Evolutionary conservation across 2,329 filamentous ascomycete species (phyloP).

Genomic region (Fusarium poae): DNA sequence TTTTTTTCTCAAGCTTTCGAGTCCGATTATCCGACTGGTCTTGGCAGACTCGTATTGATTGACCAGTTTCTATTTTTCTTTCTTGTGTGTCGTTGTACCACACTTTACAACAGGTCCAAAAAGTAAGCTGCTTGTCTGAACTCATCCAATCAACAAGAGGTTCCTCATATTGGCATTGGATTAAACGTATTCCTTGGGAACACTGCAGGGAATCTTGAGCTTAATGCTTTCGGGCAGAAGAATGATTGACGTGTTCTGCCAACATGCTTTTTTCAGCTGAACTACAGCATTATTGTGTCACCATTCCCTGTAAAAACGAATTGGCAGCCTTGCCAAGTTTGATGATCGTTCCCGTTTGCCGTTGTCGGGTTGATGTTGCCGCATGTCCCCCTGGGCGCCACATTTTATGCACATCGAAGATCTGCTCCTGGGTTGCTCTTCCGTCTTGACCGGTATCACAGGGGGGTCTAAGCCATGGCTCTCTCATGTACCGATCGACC

Average conservation of each 20-base stretch:
- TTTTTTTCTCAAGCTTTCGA: constrained; percentile 13
- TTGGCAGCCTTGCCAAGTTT: constrained; percentile 2
- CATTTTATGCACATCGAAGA: not conserved
- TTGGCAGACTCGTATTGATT: constrained; percentile 44
- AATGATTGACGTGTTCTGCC: constrained; percentile 11
- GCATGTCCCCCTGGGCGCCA: constrained; percentile 7
- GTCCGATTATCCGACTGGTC: constrained; percentile 22
- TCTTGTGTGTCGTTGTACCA: constrained; percentile 25
- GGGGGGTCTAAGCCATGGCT: constrained; percentile 9
- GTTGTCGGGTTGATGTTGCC: not conserved
- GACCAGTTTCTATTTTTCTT: constrained; percentile 11
- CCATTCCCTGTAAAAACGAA: not conserved
- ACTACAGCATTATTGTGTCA: not conserved
- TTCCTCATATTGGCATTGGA: not conserved
- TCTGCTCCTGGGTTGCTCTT: constrained; percentile 22
- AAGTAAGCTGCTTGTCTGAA: constrained; percentile 17
- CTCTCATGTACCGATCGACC: constrained; percentile 6
- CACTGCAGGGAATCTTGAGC: constrained; percentile 4
- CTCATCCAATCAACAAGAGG: not conserved
- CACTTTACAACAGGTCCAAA: not conserved
- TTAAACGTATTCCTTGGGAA: not conserved
- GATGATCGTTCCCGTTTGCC: not conserved
- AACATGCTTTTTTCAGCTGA: constrained; percentile 12
- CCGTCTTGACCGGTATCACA: constrained; percentile 10
- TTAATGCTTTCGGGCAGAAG: constrained; percentile 20